Evolutionary conservation across 2,329 filamentous ascomycete genomes (phyloP).

Genomic region (Penicillium verrucosum): DNA sequence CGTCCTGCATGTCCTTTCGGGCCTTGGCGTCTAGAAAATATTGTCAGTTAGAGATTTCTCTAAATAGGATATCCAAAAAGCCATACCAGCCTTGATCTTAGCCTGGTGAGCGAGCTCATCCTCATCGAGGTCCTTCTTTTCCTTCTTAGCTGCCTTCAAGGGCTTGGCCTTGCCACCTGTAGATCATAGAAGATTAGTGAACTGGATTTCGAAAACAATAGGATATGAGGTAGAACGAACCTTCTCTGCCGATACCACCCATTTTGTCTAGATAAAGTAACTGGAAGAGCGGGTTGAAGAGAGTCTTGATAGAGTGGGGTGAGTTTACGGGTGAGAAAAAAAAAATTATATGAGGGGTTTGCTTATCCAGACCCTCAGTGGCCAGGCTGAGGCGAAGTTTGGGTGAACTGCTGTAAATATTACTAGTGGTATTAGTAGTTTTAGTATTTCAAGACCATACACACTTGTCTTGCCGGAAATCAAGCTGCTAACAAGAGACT

Average conservation of each 20-base stretch:
- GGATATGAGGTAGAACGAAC: conserved; percentile 38
- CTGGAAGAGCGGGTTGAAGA: conserved; percentile 6
- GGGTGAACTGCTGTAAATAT: neutral
- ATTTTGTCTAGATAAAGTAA: conserved; percentile 40
- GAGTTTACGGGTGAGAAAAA: conserved; percentile 11
- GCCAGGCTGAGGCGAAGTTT: neutral
- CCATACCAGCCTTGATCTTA: conserved; percentile 80
- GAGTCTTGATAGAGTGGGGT: neutral
- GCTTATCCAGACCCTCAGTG: conserved; percentile 17
- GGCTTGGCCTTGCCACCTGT: conserved; percentile 79
- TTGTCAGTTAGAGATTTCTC: neutral
- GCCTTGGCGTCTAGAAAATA: conserved; percentile 68
- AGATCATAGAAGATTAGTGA: conserved; percentile 16
- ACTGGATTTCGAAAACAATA: neutral
- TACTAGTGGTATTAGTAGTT: neutral
- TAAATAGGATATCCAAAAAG: neutral
- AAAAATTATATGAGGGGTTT: conserved; percentile 15
- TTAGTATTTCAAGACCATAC: neutral
- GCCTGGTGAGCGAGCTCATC: conserved; percentile 78
- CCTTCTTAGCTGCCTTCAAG: conserved; percentile 86
- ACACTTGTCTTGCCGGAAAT: rapidly evolving
- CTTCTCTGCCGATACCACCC: conserved; percentile 67
- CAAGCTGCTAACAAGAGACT: rapidly evolving
- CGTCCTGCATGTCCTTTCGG: conserved; percentile 76
- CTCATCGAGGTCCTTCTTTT: conserved; percentile 76